Conservation (phyloP, 2,329 filamentous ascomycete genomes). For the Ramularia endophylla region DNA sequence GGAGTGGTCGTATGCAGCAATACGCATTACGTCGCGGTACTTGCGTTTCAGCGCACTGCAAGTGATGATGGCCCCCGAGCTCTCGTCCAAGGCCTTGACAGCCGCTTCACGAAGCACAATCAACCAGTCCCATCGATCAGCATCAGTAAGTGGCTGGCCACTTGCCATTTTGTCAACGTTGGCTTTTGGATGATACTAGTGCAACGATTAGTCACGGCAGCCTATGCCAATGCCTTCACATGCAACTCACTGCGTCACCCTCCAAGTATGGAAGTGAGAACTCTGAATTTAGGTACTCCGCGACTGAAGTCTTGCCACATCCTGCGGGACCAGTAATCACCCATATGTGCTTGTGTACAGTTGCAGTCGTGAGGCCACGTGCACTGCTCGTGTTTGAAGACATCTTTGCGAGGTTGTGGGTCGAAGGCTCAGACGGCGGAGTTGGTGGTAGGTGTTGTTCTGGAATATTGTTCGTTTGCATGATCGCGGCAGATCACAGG, state of each 20-base stretch:
- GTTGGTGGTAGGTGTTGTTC: slow-evolving; percentile 16
- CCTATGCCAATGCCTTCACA: not conserved
- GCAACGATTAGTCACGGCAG: not conserved
- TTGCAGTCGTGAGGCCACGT: slow-evolving; percentile 7
- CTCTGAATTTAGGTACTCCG: slow-evolving; percentile 39
- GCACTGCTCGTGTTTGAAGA: slow-evolving; percentile 4
- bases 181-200: slow-evolving; percentile 46
- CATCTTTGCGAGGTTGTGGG: slow-evolving; percentile 13
- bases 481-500: not conserved
- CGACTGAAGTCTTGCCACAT: slow-evolving; percentile 50
- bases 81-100: slow-evolving; percentile 27
- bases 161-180: slow-evolving; percentile 77
- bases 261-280: slow-evolving; percentile 45
- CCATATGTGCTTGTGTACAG: slow-evolving; percentile 43
- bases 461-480: not conserved
- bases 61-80: slow-evolving; percentile 74
- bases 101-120: slow-evolving; percentile 44
- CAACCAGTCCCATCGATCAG: slow-evolving; percentile 97
- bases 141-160: slow-evolving; percentile 80
- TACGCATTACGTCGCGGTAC: slow-evolving; percentile 68
- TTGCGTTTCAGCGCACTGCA: slow-evolving; percentile 96
- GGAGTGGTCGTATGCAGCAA: slow-evolving; percentile 42
- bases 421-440: slow-evolving; percentile 17
- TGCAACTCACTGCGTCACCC: slow-evolving; percentile 43
- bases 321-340: slow-evolving; percentile 50